Conservation (phyloP, 345 rosid species). For the Hibiscus mutabilis region DNA sequence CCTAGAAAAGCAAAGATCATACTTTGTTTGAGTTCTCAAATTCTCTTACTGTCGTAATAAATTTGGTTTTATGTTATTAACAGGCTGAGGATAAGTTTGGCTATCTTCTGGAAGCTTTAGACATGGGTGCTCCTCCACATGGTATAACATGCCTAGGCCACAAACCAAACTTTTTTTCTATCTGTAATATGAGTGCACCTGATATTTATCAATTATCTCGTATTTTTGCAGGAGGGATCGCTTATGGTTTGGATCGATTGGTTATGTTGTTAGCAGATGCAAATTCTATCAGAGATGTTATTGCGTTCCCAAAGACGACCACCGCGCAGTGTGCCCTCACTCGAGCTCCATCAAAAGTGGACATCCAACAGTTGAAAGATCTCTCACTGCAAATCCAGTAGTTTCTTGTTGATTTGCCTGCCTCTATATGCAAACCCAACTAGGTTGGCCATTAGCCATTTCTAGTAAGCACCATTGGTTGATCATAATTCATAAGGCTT, state of each 20-base stretch:
- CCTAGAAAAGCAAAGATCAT: not conserved
- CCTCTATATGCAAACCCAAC: not conserved
- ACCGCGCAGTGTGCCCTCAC: slow-evolving; percentile 96
- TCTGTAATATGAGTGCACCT: not conserved
- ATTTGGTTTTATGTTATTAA: not conserved
- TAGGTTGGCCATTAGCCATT: not conserved
- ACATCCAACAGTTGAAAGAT: slow-evolving; percentile 72
- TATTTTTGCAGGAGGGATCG: slow-evolving; percentile 71
- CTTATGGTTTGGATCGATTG: slow-evolving; percentile 85
- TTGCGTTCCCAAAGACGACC: slow-evolving; percentile 93
- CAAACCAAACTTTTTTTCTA: not conserved
- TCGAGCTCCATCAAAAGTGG: slow-evolving; percentile 85
- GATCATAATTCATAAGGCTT: not conserved
- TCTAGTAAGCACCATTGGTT: not conserved
- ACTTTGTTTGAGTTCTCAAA: not conserved
- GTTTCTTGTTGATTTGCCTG: not conserved
- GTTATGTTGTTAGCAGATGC: slow-evolving; percentile 79
- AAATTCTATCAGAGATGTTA: slow-evolving; percentile 83
- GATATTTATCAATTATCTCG: not conserved
- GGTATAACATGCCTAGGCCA: slow-evolving; percentile 33
- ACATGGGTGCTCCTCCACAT: slow-evolving; percentile 99
- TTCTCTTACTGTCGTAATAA: not conserved
- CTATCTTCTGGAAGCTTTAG: slow-evolving; percentile 91
- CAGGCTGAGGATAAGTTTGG: slow-evolving; percentile 97
- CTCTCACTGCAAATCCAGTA: slow-evolving; percentile 40